Percentiles rank a stretch among this genome's conserved stretches.
Evolutionary conservation across 768 basidiomycete species (phyloP).

Genomic region (Termitomyces sp.): DNA sequence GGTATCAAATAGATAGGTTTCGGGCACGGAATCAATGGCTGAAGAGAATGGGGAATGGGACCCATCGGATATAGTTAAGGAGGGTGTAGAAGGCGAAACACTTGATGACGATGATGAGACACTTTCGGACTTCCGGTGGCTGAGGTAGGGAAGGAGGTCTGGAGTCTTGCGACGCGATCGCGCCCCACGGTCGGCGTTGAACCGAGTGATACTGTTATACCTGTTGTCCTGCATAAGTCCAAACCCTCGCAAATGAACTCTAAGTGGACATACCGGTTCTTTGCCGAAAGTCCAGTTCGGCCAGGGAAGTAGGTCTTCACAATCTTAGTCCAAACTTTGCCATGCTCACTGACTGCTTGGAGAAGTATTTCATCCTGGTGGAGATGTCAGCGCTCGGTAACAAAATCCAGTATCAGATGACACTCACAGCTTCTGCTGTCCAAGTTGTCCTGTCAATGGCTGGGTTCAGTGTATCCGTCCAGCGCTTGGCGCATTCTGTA

Average conservation of each 20-base stretch:
- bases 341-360: slow-evolving; percentile 51
- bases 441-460: slow-evolving; percentile 60
- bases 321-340: slow-evolving; percentile 62
- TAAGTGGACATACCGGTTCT: slow-evolving; percentile 44
- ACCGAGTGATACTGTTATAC: slow-evolving; percentile 52
- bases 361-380: slow-evolving; percentile 52
- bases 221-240: slow-evolving; percentile 21
- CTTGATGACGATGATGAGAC: slow-evolving; percentile 37
- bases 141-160: slow-evolving; percentile 27
- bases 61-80: slow-evolving; percentile 22
- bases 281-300: slow-evolving; percentile 55
- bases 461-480: slow-evolving; percentile 60
- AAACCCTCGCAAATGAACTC: neutral
- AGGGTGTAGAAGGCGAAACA: slow-evolving; percentile 37
- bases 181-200: slow-evolving; percentile 36
- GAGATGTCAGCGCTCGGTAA: neutral
- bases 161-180: slow-evolving; percentile 36
- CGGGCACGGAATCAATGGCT: slow-evolving; percentile 19
- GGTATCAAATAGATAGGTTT: slow-evolving; percentile 22
- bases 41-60: slow-evolving; percentile 23
- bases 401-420: neutral
- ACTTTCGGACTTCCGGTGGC: slow-evolving; percentile 34
- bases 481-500: slow-evolving; percentile 59
- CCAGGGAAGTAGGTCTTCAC: slow-evolving; percentile 61
- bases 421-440: slow-evolving; percentile 49